phyloP scores from a whole-genome alignment of 306 rosid species.

The Cucumis melo region DNA sequence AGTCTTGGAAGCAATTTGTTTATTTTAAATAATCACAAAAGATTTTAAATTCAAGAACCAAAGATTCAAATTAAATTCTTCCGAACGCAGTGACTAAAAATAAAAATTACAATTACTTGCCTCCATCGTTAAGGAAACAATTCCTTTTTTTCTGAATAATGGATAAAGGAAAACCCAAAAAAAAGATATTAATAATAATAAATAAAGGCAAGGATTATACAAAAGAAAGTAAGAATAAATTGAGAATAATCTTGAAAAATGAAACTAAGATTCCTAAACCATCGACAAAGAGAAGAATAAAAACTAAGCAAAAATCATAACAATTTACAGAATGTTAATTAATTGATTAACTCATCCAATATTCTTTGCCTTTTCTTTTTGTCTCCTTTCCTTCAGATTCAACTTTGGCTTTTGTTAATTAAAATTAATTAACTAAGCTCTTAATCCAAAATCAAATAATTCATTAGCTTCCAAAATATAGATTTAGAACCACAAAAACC shows the following conservation, averaged over 20 bases:
- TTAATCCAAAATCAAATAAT: not conserved
- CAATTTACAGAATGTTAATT: constrained; percentile 21
- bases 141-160: not conserved
- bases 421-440: not conserved
- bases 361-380: not conserved
- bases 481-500: constrained; percentile 19
- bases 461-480: constrained; percentile 35
- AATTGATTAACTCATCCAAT: not conserved
- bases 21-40: too few relatives aligned
- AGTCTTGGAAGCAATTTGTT: too few relatives aligned
- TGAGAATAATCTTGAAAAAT: not conserved
- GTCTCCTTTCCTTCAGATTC: constrained; percentile 2
- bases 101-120: not conserved
- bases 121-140: not conserved
- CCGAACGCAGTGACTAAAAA: too few relatives aligned
- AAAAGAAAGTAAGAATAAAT: not conserved
- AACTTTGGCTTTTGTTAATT: not conserved
- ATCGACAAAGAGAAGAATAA: constrained; percentile 55
- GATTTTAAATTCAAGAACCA: too few relatives aligned
- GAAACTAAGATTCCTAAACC: constrained; percentile 41
- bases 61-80: too few relatives aligned
- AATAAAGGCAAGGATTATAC: not conserved
- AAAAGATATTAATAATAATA: not conserved
- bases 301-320: constrained; percentile 16
- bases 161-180: not conserved